Percentiles rank a stretch among this genome's conserved stretches.
Evolutionary conservation across 192 early-diverging fungal species (phyloP).

Genomic region (Dispira simplex): DNA sequence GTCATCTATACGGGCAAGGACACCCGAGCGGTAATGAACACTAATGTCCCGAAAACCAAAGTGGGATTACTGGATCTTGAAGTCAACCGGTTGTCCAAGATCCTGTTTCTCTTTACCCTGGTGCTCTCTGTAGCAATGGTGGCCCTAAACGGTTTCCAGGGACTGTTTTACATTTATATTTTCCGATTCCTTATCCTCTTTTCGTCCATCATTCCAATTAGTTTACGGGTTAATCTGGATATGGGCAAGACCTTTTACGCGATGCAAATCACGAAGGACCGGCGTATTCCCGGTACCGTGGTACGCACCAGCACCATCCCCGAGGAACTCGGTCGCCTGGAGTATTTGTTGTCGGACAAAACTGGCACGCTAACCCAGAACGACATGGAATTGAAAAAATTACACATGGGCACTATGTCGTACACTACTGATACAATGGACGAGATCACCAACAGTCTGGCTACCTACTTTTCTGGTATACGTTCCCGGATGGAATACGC

Average conservation of each 20-base stretch:
- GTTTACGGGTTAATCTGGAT: slow-evolving; percentile 86
- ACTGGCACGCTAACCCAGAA: slow-evolving; percentile 93
- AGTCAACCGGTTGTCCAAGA: slow-evolving; percentile 86
- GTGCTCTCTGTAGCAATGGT: slow-evolving; percentile 75
- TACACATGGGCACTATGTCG: slow-evolving; percentile 93
- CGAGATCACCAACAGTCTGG: slow-evolving; percentile 60
- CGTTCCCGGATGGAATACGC: background rate
- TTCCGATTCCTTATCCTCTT: slow-evolving; percentile 92
- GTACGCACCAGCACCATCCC: slow-evolving; percentile 90
- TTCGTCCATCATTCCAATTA: slow-evolving; percentile 91
- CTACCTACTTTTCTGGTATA: slow-evolving; percentile 20
- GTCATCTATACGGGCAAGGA: slow-evolving; percentile 86
- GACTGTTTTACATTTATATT: slow-evolving; percentile 81
- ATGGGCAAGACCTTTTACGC: slow-evolving; percentile 95
- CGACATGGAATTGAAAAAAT: slow-evolving; percentile 90
- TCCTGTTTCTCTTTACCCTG: slow-evolving; percentile 74
- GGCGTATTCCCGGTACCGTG: slow-evolving; percentile 68
- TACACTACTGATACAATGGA: slow-evolving; percentile 82
- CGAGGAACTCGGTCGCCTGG: slow-evolving; percentile 87
- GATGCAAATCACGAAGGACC: slow-evolving; percentile 74
- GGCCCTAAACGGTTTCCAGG: slow-evolving; percentile 73
- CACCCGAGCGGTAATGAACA: slow-evolving; percentile 94
- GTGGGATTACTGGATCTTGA: slow-evolving; percentile 79
- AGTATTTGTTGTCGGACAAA: slow-evolving; percentile 88
- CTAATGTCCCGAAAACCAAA: slow-evolving; percentile 80